Base-by-base conservation (phyloP, 148 eudicot genomes). In the Gaultheria prostrata region DNA sequence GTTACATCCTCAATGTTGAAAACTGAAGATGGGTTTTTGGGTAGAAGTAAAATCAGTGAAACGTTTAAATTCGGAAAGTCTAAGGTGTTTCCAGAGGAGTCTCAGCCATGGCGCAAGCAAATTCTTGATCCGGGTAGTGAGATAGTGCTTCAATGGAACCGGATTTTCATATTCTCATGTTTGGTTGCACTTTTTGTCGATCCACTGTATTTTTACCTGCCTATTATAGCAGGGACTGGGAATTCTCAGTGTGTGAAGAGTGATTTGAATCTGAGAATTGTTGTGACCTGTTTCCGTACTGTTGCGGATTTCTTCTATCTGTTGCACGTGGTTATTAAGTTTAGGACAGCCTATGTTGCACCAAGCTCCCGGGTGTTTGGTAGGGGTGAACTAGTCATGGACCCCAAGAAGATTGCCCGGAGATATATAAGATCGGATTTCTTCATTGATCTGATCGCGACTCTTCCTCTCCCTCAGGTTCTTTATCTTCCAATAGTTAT, bases 391-490 rank as follows among this genome's bases (percentile, higher is more conserved):
- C 99, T 97, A 89, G 98, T 97, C 53, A 94, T 89, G 92, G 98
- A 97, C 89, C 96, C 98, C n/a, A 88, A 92, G 82, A 87, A 90
- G 93, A 97, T 97, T 88, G 96, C 97, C 10, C 51, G 85, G 73
- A 94, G 98, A 91, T 95, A 97, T 85, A 14, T 97, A 18, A 89
- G 86, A 85, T 87, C 95, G 6, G 98, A 95, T 84, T 94, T 97
- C 82, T 87, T 92, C 74, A 88, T 97, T 83, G 99, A 97, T 93
- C 83, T 95, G 81, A 91, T 97, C 86, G 99, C 99, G 12, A 89
- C 99, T 49, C 91, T 97, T 88, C 99, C 99, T 84, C 92, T 95
- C 18, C 99, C 99, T 79, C 99, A 97, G 99, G 99, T 97, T 87
- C 65, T 65, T 77, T 39, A 39, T 69, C 17, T 80, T 17, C 30